Conservation (phyloP, 108 stramenopile species). For the Pseudonitzschia delicatissima region DNA sequence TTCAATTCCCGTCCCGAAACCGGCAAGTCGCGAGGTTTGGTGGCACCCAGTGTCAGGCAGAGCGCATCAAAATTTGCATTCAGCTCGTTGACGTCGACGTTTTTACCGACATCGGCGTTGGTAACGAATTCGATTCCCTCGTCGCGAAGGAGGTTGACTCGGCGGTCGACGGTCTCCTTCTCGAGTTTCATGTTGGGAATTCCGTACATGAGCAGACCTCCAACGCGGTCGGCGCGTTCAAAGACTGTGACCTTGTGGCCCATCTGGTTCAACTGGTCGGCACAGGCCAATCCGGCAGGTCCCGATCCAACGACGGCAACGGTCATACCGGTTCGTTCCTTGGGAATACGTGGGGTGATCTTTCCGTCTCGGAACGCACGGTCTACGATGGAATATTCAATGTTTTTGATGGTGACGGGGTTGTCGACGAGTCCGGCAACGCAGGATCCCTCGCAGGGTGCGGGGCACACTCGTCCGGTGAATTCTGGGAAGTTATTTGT, state of each 20-base stretch:
- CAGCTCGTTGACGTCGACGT: constrained; percentile 90
- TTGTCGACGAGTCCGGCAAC: constrained; percentile 94
- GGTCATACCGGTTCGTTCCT: constrained; percentile 90
- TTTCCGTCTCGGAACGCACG: constrained; percentile 92
- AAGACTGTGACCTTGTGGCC: constrained; percentile 97
- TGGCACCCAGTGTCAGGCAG: constrained; percentile 86
- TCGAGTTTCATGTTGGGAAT: constrained; percentile 99
- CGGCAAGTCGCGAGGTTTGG: constrained; percentile 94
- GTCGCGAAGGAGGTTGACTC: constrained; percentile 89
- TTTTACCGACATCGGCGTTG: constrained; percentile 91
- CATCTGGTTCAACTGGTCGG: constrained; percentile 95
- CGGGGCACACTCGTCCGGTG: constrained; percentile 96
- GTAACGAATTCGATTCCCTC: constrained; percentile 97
- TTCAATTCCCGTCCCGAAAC: constrained; percentile 91
- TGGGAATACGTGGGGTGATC: constrained; percentile 87
- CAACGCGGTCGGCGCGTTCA: constrained; percentile 92
- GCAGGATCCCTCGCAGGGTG: constrained; percentile 96
- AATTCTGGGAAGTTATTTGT: constrained; percentile 99
- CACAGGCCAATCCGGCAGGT: constrained; percentile 89
- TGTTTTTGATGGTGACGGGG: constrained; percentile 97
- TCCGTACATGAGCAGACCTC: constrained; percentile 96
- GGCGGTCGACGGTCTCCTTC: constrained; percentile 93
- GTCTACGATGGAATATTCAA: constrained; percentile 97
- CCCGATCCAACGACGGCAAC: constrained; percentile 95
- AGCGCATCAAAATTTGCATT: constrained; percentile 86